These are phyloP conservation scores for Wickerhamomyces hampshirensis DNA, from an alignment of 805 yeast species.

Conservation along the genomic window DNA sequence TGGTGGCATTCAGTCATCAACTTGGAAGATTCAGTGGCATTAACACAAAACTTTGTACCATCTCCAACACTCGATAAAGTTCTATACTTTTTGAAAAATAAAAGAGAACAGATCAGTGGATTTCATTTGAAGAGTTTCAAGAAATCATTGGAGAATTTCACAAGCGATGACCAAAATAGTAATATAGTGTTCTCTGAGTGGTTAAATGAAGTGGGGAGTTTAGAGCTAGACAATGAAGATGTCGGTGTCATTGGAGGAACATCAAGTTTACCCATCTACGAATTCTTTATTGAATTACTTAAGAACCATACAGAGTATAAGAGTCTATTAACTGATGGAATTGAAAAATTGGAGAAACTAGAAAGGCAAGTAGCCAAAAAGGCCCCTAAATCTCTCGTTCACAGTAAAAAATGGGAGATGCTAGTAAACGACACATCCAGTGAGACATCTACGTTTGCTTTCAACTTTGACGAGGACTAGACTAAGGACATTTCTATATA, in stretches of 20 bases:
- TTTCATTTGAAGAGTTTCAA: conserved; percentile 56
- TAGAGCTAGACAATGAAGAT: conserved; percentile 45
- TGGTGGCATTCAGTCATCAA: conserved; percentile 98
- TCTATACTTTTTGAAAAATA: conserved; percentile 61
- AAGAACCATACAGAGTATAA: conserved; percentile 32
- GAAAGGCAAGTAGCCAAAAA: conserved; percentile 28
- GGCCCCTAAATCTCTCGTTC: conserved; percentile 26
- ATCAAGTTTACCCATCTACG: conserved; percentile 54
- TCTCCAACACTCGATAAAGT: conserved; percentile 53
- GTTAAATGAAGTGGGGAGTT: conserved; percentile 24
- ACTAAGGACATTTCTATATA: too few relatives aligned
- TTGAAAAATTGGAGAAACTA: conserved; percentile 29
- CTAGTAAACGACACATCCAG: conserved; percentile 19
- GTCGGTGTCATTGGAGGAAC: conserved; percentile 48
- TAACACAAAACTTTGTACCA: conserved; percentile 89
- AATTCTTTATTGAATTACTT: conserved; percentile 52
- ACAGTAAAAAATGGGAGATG: conserved; percentile 51
- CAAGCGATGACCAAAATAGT: conserved; percentile 11
- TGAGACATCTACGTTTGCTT: conserved; percentile 15
- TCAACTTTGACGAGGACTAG: conserved; percentile 24
- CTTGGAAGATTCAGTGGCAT: conserved; percentile 73
- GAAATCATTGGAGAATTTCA: conserved; percentile 28
- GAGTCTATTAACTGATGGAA: conserved; percentile 31
- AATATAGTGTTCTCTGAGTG: conserved; percentile 26
- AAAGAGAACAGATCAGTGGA: conserved; percentile 72